Evolutionary conservation across 306 rosid genomes (phyloP), one percentile per base, ranked within the genome.

Genomic region (Gillenia trifoliata): DNA sequence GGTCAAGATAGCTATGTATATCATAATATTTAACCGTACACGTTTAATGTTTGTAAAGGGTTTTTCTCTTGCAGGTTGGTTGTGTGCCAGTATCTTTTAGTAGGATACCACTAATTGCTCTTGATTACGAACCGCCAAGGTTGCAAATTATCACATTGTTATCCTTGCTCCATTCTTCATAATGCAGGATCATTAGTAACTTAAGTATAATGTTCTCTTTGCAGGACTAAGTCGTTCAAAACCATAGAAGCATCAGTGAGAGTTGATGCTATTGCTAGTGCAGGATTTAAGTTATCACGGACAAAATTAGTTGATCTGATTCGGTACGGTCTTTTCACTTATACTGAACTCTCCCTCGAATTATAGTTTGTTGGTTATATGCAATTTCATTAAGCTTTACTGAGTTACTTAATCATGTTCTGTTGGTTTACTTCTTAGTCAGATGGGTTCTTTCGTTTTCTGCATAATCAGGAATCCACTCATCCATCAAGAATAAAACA

Each of bases 111-210:
- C 84, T 91, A 82, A 83, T 83, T 68, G 89, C 91, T 79, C 92
- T 93, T 77, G 97, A 93, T 78, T 93, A 93, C 40, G 98, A 93
- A 85, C 96, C 91, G 0, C 97, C 98, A 54, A 89, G 89, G 97
- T 93, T 23, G 67, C 75, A 64, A 63, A 15, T 60, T 71, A 57
- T 52, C 30, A 61, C 73, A 75, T 67, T 75, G n/a, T 78, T 59
- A 52, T 56, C 83, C 36, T 68, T 33, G 5, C 30, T 62, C 59
- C 68, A 36, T 82, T 47, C 68, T 23, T 50, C 25, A 26, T 36
- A 60, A 38, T 49, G 52, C 17, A 61, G 40, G 45, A 31, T 62
- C 57, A 62, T 20, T 45, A 64, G 45, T 61, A 60, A 70, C 70
- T 19, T 31, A 28, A 31, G 5, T 31, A 31, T 36, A 61, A 62